phyloP scores from a whole-genome alignment of 352 stramenopile species.

The Phytophthora sojae region DNA sequence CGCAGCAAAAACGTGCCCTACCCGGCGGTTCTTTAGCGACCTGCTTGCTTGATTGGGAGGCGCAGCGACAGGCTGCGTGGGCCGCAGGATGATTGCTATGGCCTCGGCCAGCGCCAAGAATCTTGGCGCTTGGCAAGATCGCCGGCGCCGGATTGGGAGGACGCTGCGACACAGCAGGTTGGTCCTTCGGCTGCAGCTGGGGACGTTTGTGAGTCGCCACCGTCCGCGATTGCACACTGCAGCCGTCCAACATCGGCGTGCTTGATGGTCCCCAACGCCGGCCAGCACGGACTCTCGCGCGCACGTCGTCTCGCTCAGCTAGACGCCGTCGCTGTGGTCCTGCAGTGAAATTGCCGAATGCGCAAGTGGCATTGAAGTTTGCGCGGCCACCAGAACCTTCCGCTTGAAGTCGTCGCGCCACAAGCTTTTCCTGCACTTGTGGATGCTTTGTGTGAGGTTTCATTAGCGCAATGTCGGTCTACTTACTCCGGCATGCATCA shows the following conservation, averaged over 20 bases:
- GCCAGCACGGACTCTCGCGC: not conserved
- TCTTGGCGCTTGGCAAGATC: no score
- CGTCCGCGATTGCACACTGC: slow-evolving; percentile 22
- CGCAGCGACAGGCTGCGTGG: slow-evolving; percentile 11
- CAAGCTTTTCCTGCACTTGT: not conserved
- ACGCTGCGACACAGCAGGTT: slow-evolving; percentile 16
- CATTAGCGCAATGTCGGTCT: no score
- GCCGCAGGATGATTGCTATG: slow-evolving; percentile 32
- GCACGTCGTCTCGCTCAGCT: not conserved
- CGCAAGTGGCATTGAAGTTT: slow-evolving; percentile 1
- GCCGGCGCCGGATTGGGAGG: slow-evolving; percentile 9
- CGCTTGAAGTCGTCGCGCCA: not conserved
- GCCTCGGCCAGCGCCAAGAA: not conserved
- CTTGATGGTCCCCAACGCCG: slow-evolving; percentile 9
- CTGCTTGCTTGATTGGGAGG: slow-evolving; percentile 21
- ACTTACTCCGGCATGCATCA: no score
- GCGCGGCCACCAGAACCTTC: slow-evolving; percentile 5
- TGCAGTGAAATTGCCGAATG: slow-evolving; percentile 7
- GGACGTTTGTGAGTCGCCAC: slow-evolving; percentile 20
- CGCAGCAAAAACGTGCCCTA: slow-evolving; percentile 28
- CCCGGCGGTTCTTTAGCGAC: slow-evolving; percentile 20
- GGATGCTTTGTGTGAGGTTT: no score
- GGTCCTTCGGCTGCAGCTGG: slow-evolving; percentile 20
- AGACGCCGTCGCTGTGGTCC: no score
- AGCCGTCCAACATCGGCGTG: slow-evolving; percentile 9